Conservation (phyloP, 306 rosid genomes). For the Biancaea sappan region DNA sequence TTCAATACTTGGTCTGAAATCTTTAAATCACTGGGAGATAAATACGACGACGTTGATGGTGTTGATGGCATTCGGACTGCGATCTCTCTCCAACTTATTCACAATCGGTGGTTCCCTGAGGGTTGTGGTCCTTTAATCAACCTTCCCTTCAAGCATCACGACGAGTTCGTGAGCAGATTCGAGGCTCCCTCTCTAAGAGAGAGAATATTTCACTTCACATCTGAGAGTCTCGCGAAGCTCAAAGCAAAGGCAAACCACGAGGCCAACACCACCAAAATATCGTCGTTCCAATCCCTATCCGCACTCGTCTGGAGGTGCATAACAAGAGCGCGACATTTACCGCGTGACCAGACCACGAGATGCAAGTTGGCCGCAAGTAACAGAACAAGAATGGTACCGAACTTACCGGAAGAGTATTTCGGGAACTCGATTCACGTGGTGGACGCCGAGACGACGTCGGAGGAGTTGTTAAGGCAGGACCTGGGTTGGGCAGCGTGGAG, state of each 20-base stretch:
- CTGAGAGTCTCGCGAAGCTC: constrained; percentile 53
- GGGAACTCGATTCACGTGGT: constrained; percentile 34
- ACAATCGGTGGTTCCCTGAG: constrained; percentile 42
- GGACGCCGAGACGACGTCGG: neutral
- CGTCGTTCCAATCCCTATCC: constrained; percentile 61
- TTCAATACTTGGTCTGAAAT: constrained; percentile 62
- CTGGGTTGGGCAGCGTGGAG: constrained; percentile 71
- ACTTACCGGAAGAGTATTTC: constrained; percentile 48
- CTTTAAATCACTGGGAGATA: constrained; percentile 37
- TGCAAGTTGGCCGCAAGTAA: constrained; percentile 48
- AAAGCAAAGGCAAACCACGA: constrained; percentile 63
- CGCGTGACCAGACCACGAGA: constrained; percentile 21
- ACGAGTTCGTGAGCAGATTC: constrained; percentile 48
- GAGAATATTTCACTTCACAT: constrained; percentile 61
- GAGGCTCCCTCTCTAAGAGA: constrained; percentile 50
- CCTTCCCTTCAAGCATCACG: constrained; percentile 51
- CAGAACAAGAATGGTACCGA: constrained; percentile 56
- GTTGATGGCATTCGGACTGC: neutral
- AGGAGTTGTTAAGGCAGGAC: constrained; percentile 42
- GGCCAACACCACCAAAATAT: constrained; percentile 36
- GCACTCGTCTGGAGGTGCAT: constrained; percentile 61
- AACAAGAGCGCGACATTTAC: constrained; percentile 44
- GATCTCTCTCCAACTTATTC: neutral
- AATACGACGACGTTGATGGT: too few species aligned
- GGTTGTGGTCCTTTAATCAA: constrained; percentile 40